Conservation (phyloP, 768 basidiomycete species). For the Sutorius australiensis region DNA sequence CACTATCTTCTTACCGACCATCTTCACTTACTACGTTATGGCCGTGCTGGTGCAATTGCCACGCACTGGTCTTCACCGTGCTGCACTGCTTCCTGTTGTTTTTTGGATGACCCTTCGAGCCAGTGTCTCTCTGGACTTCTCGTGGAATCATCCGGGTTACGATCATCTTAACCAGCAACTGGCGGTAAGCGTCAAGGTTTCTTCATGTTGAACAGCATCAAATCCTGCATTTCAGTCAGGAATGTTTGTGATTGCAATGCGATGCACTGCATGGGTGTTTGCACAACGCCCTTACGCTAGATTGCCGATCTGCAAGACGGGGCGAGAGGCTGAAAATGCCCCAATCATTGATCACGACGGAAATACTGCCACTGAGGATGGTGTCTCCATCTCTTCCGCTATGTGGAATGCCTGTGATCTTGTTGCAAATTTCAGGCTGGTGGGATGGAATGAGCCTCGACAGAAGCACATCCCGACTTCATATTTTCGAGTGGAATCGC, state of each 20-base stretch:
- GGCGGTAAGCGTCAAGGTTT: slow-evolving; percentile 11
- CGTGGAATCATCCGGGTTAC: slow-evolving; percentile 10
- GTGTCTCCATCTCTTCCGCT: slow-evolving; percentile 6
- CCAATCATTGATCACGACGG: not conserved
- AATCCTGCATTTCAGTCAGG: slow-evolving; percentile 9
- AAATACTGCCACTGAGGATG: not conserved
- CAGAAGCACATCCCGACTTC: slow-evolving; percentile 13
- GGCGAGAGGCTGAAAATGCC: not conserved
- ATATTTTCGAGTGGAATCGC: slow-evolving; percentile 18
- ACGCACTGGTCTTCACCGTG: slow-evolving; percentile 39
- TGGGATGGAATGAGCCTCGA: slow-evolving; percentile 26
- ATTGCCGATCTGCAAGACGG: slow-evolving; percentile 3
- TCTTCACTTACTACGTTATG: slow-evolving; percentile 46
- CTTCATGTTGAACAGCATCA: not conserved
- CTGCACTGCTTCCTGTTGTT: slow-evolving; percentile 48
- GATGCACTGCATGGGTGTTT: slow-evolving; percentile 23
- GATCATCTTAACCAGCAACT: slow-evolving; percentile 22
- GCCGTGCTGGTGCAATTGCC: slow-evolving; percentile 52
- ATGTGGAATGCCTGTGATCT: slow-evolving; percentile 31
- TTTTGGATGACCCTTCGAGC: slow-evolving; percentile 43
- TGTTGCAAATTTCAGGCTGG: slow-evolving; percentile 20
- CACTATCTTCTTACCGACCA: slow-evolving; percentile 39
- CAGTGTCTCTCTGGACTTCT: slow-evolving; percentile 26
- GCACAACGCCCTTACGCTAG: slow-evolving; percentile 10
- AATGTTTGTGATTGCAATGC: slow-evolving; percentile 26